Percentiles rank a stretch among this genome's conserved stretches.
Conservation (phyloP, 495 filamentous ascomycete genomes). For the Aspergillus coremiiformis region DNA sequence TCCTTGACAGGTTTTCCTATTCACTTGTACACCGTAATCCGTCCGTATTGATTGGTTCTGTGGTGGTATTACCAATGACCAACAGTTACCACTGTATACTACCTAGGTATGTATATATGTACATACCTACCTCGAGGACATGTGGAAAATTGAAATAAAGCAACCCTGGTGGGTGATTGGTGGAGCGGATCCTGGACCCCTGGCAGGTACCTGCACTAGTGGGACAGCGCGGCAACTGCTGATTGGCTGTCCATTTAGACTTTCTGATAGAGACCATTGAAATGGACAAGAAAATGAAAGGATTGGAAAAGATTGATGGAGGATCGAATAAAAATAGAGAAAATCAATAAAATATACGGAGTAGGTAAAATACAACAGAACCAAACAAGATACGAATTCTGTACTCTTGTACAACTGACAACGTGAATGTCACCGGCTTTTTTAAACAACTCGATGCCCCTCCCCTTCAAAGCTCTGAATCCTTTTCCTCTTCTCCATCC, state of each 20-base stretch:
- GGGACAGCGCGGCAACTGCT: background rate
- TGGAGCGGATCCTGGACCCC: background rate
- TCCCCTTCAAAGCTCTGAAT: background rate
- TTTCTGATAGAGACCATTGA: no score
- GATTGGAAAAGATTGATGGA: background rate
- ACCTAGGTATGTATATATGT: no score
- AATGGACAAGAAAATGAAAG: background rate
- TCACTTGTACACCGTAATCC: no score
- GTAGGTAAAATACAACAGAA: no score
- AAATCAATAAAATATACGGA: no score
- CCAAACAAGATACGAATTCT: no score
- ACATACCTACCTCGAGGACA: no score
- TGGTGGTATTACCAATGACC: no score
- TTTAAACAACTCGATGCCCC: background rate
- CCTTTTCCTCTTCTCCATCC: constrained; percentile 16
- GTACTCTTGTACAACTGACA: background rate
- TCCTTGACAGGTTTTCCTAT: background rate
- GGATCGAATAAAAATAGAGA: background rate
- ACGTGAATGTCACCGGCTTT: background rate
- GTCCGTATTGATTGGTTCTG: no score
- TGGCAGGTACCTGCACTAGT: constrained; percentile 21
- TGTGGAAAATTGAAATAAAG: background rate
- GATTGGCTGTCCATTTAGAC: background rate
- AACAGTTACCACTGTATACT: no score
- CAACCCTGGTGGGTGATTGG: constrained; percentile 6